phyloP scores from a whole-genome alignment of 225 moss, liverwort and hornwort genomes.

The Straminergon stramineum region DNA sequence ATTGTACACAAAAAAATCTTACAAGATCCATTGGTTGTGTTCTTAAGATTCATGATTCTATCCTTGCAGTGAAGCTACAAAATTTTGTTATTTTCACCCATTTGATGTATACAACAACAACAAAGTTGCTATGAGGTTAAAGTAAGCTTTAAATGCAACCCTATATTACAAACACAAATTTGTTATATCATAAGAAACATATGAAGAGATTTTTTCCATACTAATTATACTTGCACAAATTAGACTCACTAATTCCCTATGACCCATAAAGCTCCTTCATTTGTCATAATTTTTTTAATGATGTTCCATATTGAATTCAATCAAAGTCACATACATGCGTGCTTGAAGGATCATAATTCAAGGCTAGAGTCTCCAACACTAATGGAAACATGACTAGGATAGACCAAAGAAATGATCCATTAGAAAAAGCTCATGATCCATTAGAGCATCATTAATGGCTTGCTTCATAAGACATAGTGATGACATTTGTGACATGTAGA shows the following conservation, averaged over 20 bases:
- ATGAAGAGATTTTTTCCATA: no score
- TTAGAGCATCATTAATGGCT: neutral
- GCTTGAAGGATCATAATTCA: neutral
- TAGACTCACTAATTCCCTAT: rapidly evolving
- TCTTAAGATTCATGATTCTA: neutral
- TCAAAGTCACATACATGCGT: rapidly evolving
- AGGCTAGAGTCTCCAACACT: rapidly evolving
- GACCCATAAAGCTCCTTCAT: rapidly evolving
- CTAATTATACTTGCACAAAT: neutral
- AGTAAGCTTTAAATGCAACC: neutral
- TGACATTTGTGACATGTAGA: neutral
- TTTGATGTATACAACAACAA: rapidly evolving
- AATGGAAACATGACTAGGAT: neutral
- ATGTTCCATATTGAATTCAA: neutral
- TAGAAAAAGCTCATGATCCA: rapidly evolving
- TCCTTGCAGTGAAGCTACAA: rapidly evolving
- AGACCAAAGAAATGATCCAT: neutral
- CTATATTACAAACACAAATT: rapidly evolving
- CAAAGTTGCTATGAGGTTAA: neutral
- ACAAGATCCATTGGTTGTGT: neutral
- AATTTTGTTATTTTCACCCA: neutral
- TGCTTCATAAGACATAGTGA: rapidly evolving
- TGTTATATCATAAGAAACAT: rapidly evolving
- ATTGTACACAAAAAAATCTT: neutral
- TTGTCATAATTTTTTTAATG: neutral